Evolutionary conservation across 176 grass and related monocot genomes (phyloP).

Genomic region (Paspalum vaginatum): DNA sequence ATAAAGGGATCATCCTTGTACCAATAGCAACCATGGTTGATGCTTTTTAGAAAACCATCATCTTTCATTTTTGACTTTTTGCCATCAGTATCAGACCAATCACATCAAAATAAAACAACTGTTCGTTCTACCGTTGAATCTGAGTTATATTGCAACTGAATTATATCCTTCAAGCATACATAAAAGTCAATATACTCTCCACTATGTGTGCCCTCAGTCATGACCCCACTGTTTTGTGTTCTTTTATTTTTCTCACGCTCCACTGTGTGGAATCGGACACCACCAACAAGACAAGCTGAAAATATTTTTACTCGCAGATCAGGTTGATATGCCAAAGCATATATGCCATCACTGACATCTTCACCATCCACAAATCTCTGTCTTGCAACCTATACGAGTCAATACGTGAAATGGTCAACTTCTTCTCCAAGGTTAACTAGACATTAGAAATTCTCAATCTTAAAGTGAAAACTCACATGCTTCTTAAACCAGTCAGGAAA

Average conservation of each 20-base stretch:
- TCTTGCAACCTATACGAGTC: not conserved
- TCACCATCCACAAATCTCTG: not conserved
- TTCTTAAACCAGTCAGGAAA: not conserved
- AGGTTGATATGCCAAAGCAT: not conserved
- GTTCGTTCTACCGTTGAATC: no score
- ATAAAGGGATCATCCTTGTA: slow-evolving; percentile 5
- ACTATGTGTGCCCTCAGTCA: not conserved
- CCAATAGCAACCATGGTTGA: not conserved
- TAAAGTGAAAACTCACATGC: not conserved
- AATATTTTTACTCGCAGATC: not conserved
- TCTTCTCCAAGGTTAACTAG: not conserved
- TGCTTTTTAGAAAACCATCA: not conserved
- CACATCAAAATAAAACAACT: not conserved
- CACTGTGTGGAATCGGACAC: not conserved
- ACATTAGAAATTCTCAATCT: not conserved
- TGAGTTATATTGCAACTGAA: not conserved
- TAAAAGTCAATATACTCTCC: no score
- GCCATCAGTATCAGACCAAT: not conserved
- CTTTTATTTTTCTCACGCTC: no score
- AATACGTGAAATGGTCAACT: no score
- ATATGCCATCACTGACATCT: not conserved
- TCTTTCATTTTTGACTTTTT: not conserved
- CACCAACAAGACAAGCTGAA: not conserved
- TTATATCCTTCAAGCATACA: not conserved
- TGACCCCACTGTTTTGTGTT: no score